A percentile compares a stretch with the other conserved stretches of the same genome.
Evolutionary conservation across 31 red algal species (phyloP).

Genomic region (Asparagopsis taxiformis): DNA sequence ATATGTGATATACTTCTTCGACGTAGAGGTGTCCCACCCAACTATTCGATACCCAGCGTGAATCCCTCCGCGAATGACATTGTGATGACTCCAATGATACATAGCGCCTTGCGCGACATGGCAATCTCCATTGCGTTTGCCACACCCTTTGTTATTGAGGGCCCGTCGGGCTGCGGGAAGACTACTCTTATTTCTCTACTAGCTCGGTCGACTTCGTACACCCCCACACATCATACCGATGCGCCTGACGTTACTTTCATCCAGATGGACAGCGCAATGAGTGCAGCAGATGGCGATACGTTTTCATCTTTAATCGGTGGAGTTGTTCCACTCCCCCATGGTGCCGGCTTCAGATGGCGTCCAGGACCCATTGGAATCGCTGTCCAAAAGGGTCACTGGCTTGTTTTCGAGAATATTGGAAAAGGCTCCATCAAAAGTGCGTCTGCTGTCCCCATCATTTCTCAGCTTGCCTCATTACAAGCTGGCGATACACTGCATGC

Average conservation of each 20-base stretch:
- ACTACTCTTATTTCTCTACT: conserved; percentile 61
- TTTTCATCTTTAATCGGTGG: conserved; percentile 79
- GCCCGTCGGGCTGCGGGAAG: conserved; percentile 84
- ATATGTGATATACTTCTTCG: conserved; percentile 27
- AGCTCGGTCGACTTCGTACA: conserved; percentile 24
- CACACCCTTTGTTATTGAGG: conserved; percentile 76
- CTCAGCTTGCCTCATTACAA: conserved; percentile 56
- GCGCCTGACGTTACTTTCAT: conserved; percentile 44
- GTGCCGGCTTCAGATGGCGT: conserved; percentile 85
- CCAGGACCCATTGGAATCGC: conserved; percentile 93
- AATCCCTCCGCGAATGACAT: neutral
- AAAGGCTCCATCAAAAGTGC: conserved; percentile 18
- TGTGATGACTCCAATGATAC: conserved; percentile 36
- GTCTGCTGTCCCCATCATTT: conserved; percentile 42
- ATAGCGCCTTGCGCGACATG: conserved; percentile 8
- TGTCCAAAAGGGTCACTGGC: conserved; percentile 69
- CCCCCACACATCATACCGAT: conserved; percentile 4
- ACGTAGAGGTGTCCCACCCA: neutral
- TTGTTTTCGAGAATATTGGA: conserved; percentile 90
- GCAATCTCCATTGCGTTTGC: conserved; percentile 33
- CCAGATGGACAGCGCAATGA: conserved; percentile 78
- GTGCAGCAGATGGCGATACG: conserved; percentile 63
- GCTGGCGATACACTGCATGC: conserved; percentile 66
- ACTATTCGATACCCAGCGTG: neutral
- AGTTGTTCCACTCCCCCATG: conserved; percentile 76